Conservation (phyloP, 192 early-diverging fungal species). For the Gryganskiella cystojenkinii region DNA sequence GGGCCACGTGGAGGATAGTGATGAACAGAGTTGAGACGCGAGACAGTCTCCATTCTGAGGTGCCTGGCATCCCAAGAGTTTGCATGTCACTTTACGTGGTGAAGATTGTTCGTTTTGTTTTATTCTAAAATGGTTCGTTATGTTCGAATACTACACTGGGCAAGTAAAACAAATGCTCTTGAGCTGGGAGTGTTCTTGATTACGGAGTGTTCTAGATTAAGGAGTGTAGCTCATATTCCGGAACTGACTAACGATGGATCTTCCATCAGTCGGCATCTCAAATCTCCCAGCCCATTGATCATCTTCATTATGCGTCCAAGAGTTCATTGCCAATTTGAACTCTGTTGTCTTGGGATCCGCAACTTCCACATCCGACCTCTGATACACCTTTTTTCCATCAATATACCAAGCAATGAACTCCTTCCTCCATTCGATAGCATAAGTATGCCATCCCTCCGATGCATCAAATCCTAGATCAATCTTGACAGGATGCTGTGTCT, state of each 20-base stretch:
- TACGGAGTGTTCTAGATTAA: background rate
- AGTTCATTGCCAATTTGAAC: slow-evolving; percentile 13
- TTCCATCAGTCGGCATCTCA: slow-evolving; percentile 13
- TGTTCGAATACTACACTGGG: no score
- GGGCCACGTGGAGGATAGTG: no score
- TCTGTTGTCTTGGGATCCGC: slow-evolving; percentile 6
- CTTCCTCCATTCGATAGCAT: slow-evolving; percentile 7
- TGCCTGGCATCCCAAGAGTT: no score
- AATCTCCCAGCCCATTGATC: slow-evolving; percentile 11
- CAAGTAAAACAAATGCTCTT: no score
- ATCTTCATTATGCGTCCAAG: slow-evolving; percentile 4
- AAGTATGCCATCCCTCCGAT: slow-evolving; percentile 7
- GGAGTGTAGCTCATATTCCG: slow-evolving; percentile 10
- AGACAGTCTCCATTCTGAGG: no score
- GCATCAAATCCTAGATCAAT: slow-evolving; percentile 11
- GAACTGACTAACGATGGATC: slow-evolving; percentile 1
- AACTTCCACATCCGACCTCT: slow-evolving; percentile 2
- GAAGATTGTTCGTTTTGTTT: no score
- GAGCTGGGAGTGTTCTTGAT: no score
- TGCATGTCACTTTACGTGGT: no score
- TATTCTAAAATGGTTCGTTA: no score
- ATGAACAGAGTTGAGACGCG: no score
- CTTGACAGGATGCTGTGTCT: slow-evolving; percentile 14
- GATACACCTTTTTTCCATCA: slow-evolving; percentile 4
- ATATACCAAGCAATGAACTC: slow-evolving; percentile 16